Base-by-base conservation (phyloP, 345 rosid genomes). In the Aethionema arabicum region DNA sequence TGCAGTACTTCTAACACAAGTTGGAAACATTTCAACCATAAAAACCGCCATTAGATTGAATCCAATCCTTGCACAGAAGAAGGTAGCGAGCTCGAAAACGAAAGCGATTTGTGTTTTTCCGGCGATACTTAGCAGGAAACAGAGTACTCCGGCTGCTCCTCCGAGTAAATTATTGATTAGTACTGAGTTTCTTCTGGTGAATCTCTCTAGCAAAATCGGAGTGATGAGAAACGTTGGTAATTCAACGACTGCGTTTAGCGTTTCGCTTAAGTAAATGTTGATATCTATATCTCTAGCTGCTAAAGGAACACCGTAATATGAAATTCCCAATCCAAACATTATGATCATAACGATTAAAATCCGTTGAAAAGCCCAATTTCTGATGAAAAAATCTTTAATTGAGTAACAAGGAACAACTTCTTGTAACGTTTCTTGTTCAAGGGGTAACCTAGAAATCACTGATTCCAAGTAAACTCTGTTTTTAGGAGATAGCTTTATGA, bases 11-110 rank as follows among this genome's bases (percentile, higher is more conserved):
- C 83, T 63, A 29, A 80, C 82, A 57, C 80, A 73, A 0, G 80
- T 80, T 0, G 88, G 82, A 65, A 83, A 83, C 76, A 79, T 31
- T 72, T 83, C 85, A 14, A 72, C 52, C 56, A 72, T 69, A 56
- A 74, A 76, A 8, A 86, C 78, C 16, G 78, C 16, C 5, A 76
- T 63, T 21, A 80, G 64, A 48, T 74, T 77, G 47, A 78, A 70
- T 8, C 76, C 80, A 2, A 56, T 63, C 44, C 83, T 72, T 0
- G 68, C 73, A 29, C 81, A 43, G 36, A 87, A 85, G 41, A 84
- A 83, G 1, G 89, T 77, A 1, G 52, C 75, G 11, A 88, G 61
- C 54, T 88, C 85, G 5, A 80, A 30, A 39, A 59, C 82, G 35
- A 82, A 52, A 35, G 78, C 30, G 0, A 50, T 61, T 4, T n/a